These are phyloP conservation scores for Lachnellula subtilissima DNA, from an alignment of 2,329 filamentous ascomycete species.

Conservation along the genomic window DNA sequence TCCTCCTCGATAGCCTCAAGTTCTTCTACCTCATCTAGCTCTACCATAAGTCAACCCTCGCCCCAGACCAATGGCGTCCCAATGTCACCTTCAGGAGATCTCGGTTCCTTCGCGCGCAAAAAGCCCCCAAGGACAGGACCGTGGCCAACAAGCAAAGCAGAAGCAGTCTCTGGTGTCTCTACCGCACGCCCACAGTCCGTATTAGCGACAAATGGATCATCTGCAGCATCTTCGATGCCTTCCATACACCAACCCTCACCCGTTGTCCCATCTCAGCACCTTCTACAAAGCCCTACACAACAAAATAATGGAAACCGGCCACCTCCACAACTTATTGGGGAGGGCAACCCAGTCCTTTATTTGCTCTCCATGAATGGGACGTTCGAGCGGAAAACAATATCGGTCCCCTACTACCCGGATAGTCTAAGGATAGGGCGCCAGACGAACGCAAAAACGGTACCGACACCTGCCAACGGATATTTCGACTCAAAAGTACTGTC, in stretches of 20 bases:
- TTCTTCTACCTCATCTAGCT: conserved; percentile 53
- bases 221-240: conserved; percentile 57
- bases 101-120: conserved; percentile 39
- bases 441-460: conserved; percentile 93
- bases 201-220: conserved; percentile 52
- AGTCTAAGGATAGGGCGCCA: conserved; percentile 89
- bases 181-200: conserved; percentile 58
- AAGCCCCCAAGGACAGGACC: conserved; percentile 45
- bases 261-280: conserved; percentile 64
- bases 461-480: conserved; percentile 85
- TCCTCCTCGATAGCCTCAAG: conserved; percentile 77
- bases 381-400: conserved; percentile 95
- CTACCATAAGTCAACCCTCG: conserved; percentile 59
- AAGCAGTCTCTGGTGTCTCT: conserved; percentile 58
- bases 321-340: conserved; percentile 31
- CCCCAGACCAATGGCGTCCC: conserved; percentile 56
- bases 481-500: conserved; percentile 98
- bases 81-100: conserved; percentile 24
- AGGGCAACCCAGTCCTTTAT: conserved; percentile 73
- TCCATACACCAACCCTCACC: conserved; percentile 54
- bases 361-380: conserved; percentile 90
- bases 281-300: conserved; percentile 51
- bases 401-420: conserved; percentile 90
- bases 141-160: conserved; percentile 62
- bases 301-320: conserved; percentile 54